Evolutionary conservation across 495 filamentous ascomycete species (phyloP), one percentile per base, ranked within the genome.

Genomic region (Oidiodendron maius): DNA sequence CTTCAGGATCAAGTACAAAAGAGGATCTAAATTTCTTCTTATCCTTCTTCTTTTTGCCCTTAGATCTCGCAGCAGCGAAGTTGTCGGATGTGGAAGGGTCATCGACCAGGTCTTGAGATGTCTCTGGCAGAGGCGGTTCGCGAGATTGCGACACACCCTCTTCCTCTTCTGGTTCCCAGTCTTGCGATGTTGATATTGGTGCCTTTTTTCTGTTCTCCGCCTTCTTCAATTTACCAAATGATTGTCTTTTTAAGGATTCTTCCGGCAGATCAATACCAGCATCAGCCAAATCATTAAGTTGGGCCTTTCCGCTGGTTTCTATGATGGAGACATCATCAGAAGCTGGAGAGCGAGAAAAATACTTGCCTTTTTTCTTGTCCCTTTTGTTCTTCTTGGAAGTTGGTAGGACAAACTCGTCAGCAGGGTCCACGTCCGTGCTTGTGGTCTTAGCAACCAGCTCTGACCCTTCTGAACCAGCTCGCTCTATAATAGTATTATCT

Each of bases 131-230:
- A 15, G 3, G 12, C 4, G 9, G 38, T 34, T 40, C 30, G 18
- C 40, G 32, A n/a, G 32, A 13, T 21, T 39, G 20, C 13, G 30
- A 16, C 24, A 28, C 9, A n/a, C 6, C 13, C 15, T 55, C 23
- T 36, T 51, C 23, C 23, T 32, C 37, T 30, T 52, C 40, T 34
- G 66, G 52, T 18, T 63, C 53, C 17, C 53, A 26, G 4, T 48
- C 42, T 44, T 55, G 58, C 5, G 26, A 30, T 3, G 51, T 23
- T 11, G 44, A 53, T 62, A 65, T 64, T 32, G 56, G 60, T 49
- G 62, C 69, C 40, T 66, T 64, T 50, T 71, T 67, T 15, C 63
- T 67, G 43, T 64, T 62, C 51, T 58, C 64, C n/a, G 58, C 49
- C 45, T 63, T 68, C 40, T 61, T 66, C 2, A 56, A 46, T 28